Evolutionary conservation across 345 rosid species (phyloP).

Genomic region (Linum tenue): DNA sequence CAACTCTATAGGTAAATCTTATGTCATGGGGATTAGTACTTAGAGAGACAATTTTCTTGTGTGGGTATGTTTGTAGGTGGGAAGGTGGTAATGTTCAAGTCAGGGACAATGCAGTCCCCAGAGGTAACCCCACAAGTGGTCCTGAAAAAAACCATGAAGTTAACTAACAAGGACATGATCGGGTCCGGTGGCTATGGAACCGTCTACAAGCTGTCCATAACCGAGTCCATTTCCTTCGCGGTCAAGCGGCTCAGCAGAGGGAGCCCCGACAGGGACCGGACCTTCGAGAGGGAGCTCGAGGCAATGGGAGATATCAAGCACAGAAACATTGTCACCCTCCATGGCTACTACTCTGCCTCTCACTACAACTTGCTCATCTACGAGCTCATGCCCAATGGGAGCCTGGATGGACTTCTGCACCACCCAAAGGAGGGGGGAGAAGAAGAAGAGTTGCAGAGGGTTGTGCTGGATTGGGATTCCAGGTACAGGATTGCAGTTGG

Average conservation of each 20-base stretch:
- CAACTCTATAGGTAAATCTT: not conserved
- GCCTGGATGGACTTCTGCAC: constrained; percentile 49
- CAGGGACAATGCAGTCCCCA: constrained; percentile 37
- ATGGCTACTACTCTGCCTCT: constrained; percentile 57
- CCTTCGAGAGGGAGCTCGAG: constrained; percentile 65
- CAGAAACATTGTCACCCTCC: constrained; percentile 70
- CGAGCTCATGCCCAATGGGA: constrained; percentile 85
- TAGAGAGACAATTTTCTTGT: not conserved
- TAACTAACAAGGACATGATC: constrained; percentile 64
- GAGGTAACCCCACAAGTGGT: constrained; percentile 35
- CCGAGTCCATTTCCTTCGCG: constrained; percentile 50
- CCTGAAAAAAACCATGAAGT: constrained; percentile 50
- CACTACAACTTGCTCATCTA: constrained; percentile 69
- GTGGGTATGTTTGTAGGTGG: constrained; percentile 33
- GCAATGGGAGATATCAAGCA: constrained; percentile 92
- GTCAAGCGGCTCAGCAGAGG: constrained; percentile 72
- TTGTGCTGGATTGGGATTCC: constrained; percentile 46
- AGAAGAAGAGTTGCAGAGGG: not conserved
- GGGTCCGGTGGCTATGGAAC: constrained; percentile 80
- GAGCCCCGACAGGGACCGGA: constrained; percentile 56
- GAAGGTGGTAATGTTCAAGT: constrained; percentile 69
- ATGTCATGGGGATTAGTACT: not conserved
- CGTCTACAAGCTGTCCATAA: constrained; percentile 49
- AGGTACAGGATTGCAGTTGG: constrained; percentile 69
- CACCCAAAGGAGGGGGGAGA: constrained; percentile 24